These are phyloP conservation scores for Bruguiera parviflora DNA, from an alignment of 345 rosid genomes.

Conservation along the genomic window DNA sequence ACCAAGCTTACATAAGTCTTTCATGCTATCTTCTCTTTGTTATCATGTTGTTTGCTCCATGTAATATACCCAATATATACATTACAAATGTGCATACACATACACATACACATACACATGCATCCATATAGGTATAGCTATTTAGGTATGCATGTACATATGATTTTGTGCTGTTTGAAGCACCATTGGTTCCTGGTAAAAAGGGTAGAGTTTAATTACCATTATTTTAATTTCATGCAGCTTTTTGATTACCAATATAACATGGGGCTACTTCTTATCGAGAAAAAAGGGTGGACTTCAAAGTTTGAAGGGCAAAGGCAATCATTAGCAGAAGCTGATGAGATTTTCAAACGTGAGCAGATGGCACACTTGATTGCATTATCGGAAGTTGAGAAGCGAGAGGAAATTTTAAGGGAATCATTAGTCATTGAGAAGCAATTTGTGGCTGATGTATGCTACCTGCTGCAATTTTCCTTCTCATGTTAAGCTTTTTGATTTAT, in stretches of 20 bases:
- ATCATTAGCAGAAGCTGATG: slow-evolving; percentile 53
- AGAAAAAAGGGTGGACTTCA: slow-evolving; percentile 66
- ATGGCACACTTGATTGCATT: slow-evolving; percentile 52
- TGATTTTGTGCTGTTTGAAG: too few relatives aligned
- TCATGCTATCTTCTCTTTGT: too few relatives aligned
- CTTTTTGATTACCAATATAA: slow-evolving; percentile 79
- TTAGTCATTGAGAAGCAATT: slow-evolving; percentile 55
- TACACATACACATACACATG: too few relatives aligned
- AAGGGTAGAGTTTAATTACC: not conserved
- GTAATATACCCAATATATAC: too few relatives aligned
- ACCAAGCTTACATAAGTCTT: too few relatives aligned
- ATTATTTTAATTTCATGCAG: slow-evolving; percentile 29
- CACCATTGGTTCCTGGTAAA: not conserved
- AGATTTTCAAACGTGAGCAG: slow-evolving; percentile 76
- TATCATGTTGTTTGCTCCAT: too few relatives aligned
- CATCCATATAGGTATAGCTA: too few relatives aligned
- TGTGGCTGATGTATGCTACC: slow-evolving; percentile 54
- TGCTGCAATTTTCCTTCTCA: not conserved
- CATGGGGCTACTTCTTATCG: slow-evolving; percentile 87
- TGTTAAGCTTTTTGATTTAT: not conserved
- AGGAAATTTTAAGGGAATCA: slow-evolving; percentile 61
- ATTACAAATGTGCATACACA: too few relatives aligned
- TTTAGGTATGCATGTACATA: too few relatives aligned
- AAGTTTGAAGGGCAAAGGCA: slow-evolving; percentile 48
- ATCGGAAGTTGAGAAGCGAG: slow-evolving; percentile 64